Percentiles rank a stretch among this genome's conserved stretches.
Conservation (phyloP, 768 basidiomycete species). For the Mycena venus region DNA sequence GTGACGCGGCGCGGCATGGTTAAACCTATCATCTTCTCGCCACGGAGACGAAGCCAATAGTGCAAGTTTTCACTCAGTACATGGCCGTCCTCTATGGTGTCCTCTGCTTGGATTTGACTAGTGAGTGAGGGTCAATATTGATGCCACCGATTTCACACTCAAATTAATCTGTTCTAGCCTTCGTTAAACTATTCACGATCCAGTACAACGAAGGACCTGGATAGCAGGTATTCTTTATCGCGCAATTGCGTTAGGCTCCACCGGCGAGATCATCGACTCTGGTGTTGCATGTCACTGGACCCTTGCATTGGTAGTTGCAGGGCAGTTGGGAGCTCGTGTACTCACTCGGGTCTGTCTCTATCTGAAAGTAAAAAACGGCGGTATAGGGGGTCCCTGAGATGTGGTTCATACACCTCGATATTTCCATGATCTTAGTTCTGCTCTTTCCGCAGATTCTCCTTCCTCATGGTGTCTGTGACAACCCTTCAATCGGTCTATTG, state of each 20-base stretch:
- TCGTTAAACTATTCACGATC: constrained; percentile 64
- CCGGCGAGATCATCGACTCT: constrained; percentile 52
- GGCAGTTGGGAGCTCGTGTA: constrained; percentile 56
- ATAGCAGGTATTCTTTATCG: constrained; percentile 74
- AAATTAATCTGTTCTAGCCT: constrained; percentile 52
- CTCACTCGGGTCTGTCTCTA: constrained; percentile 63
- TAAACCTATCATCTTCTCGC: constrained; percentile 69
- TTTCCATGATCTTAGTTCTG: background rate
- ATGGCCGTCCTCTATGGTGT: constrained; percentile 71
- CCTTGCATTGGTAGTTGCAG: constrained; percentile 42
- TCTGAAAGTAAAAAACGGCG: constrained; percentile 61
- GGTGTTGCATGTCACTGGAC: background rate
- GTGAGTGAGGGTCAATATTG: constrained; percentile 44
- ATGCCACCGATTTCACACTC: background rate
- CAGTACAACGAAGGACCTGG: constrained; percentile 61
- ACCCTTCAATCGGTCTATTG: constrained; percentile 69
- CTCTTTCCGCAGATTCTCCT: constrained; percentile 45
- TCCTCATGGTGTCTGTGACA: constrained; percentile 64
- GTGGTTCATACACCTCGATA: constrained; percentile 46
- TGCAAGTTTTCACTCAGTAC: constrained; percentile 14
- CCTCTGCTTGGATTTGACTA: constrained; percentile 55
- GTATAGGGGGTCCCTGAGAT: constrained; percentile 68
- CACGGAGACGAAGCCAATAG: constrained; percentile 71
- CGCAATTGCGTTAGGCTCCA: constrained; percentile 69
- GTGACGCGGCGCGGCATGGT: constrained; percentile 63